A percentile compares a stretch with the other conserved stretches of the same genome.
Conservation (phyloP, 768 basidiomycete species). For the Scleroderma bovista region DNA sequence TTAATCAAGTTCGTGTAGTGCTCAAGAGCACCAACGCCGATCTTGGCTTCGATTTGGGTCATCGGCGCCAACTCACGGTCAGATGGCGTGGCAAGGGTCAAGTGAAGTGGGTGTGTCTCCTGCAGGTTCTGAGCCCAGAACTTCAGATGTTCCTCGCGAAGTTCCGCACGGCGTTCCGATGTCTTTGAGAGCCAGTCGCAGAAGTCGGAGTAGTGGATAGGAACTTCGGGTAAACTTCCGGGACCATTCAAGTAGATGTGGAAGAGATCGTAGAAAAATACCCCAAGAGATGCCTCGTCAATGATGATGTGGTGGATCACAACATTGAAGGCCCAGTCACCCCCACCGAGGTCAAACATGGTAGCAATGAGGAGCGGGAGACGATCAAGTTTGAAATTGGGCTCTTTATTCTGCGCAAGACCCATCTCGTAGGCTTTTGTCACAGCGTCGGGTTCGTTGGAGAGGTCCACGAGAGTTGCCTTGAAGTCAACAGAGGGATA, state of each 20-base stretch:
- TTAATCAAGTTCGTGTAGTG: constrained; percentile 16
- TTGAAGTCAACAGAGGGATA: constrained; percentile 23
- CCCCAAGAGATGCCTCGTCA: constrained; percentile 23
- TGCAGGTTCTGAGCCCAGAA: constrained; percentile 18
- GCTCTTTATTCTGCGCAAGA: constrained; percentile 11
- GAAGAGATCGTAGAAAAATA: constrained; percentile 29
- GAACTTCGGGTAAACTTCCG: constrained; percentile 19
- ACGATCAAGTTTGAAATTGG: constrained; percentile 22
- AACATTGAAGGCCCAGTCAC: constrained; percentile 25
- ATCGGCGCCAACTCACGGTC: constrained; percentile 22
- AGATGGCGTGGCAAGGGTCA: constrained; percentile 21
- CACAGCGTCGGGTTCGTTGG: constrained; percentile 16
- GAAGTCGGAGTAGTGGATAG: constrained; percentile 13
- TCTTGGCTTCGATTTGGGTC: constrained; percentile 21
- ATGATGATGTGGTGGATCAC: constrained; percentile 28
- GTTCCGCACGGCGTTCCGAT: constrained; percentile 22
- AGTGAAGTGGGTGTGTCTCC: constrained; percentile 11
- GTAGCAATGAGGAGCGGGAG: constrained; percentile 20
- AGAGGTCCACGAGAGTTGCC: constrained; percentile 21
- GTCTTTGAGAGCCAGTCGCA: constrained; percentile 22
- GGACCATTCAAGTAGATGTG: constrained; percentile 21
- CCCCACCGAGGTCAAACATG: constrained; percentile 20
- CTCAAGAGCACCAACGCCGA: constrained; percentile 10
- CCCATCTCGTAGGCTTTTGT: constrained; percentile 28
- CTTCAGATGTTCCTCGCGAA: constrained; percentile 19